A percentile compares a stretch with the other conserved stretches of the same genome.
phyloP scores from a whole-genome alignment of 805 yeast genomes.

The Pichia eremophila region DNA sequence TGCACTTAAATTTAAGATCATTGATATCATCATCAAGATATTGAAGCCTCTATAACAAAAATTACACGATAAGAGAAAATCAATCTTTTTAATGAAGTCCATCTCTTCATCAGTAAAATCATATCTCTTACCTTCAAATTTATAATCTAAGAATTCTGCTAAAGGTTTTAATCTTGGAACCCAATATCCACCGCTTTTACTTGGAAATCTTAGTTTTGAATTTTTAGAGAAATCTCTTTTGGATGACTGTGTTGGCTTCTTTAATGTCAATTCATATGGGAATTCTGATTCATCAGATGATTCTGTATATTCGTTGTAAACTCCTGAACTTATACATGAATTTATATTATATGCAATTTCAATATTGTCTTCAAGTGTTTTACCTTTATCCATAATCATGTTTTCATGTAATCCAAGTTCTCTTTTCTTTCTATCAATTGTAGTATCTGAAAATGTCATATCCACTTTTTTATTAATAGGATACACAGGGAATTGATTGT shows the following conservation, averaged over 20 bases:
- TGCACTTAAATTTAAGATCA: background rate
- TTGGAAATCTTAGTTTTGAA: background rate
- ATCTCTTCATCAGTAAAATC: conserved; percentile 3
- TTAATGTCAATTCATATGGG: background rate
- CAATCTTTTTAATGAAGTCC: conserved; percentile 3
- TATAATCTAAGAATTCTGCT: conserved; percentile 1
- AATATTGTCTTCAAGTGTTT: background rate
- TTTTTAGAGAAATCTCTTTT: background rate
- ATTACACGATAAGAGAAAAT: background rate
- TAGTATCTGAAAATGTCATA: too few relatives aligned
- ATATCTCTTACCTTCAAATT: background rate
- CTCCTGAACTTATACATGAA: background rate
- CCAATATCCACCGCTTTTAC: background rate
- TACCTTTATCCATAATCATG: background rate
- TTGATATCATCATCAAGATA: background rate
- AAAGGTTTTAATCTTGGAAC: background rate
- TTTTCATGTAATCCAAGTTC: background rate
- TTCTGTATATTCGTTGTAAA: background rate
- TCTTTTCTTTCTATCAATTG: background rate
- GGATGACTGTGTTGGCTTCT: background rate
- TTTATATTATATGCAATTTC: background rate
- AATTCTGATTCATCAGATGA: background rate
- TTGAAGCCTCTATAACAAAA: conserved; percentile 3
- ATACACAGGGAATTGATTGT: background rate
- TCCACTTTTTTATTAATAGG: background rate